A percentile compares a stretch with the other conserved stretches of the same genome.
Evolutionary conservation across 1,284 basidiomycete species (phyloP).

Genomic region (Cutaneotrichosporon dermatis): DNA sequence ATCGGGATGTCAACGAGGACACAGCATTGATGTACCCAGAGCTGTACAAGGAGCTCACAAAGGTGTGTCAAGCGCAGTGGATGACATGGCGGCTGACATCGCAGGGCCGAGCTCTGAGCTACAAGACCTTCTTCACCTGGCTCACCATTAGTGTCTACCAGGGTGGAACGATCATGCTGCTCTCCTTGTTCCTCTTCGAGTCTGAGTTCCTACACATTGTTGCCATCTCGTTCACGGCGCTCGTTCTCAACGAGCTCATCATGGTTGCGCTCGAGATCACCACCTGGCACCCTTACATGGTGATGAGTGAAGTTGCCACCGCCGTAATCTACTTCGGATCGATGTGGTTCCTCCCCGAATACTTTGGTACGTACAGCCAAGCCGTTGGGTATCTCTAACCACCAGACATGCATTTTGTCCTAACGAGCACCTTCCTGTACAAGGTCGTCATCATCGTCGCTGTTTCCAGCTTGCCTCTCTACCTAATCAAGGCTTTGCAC

Average conservation of each 20-base stretch:
- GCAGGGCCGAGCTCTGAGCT: slow-evolving; percentile 83
- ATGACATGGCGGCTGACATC: too few relatives aligned
- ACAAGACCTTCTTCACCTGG: slow-evolving; percentile 98
- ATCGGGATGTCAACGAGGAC: slow-evolving; percentile 93
- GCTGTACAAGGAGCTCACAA: slow-evolving; percentile 94
- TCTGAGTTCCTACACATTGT: slow-evolving; percentile 98
- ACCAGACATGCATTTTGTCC: slow-evolving; percentile 84
- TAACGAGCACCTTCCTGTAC: slow-evolving; percentile 84
- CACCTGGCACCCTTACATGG: slow-evolving; percentile 97
- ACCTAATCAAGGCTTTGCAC: slow-evolving; percentile 81
- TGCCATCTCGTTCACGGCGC: slow-evolving; percentile 92
- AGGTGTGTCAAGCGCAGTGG: slow-evolving; percentile 55
- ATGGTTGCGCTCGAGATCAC: slow-evolving; percentile 99
- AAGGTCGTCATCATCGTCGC: slow-evolving; percentile 94
- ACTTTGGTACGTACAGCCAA: slow-evolving; percentile 69
- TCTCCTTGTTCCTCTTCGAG: slow-evolving; percentile 93
- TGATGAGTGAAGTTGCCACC: slow-evolving; percentile 84
- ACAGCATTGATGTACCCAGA: slow-evolving; percentile 93
- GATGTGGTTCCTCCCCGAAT: slow-evolving; percentile 91
- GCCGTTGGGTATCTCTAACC: neutral
- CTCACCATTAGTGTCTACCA: slow-evolving; percentile 96
- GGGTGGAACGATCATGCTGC: slow-evolving; percentile 98
- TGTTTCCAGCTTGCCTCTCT: slow-evolving; percentile 85
- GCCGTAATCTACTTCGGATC: slow-evolving; percentile 84
- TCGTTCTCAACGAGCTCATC: slow-evolving; percentile 94